Conservation (phyloP, 805 yeast species). For the Myxozyma nipponensis region DNA sequence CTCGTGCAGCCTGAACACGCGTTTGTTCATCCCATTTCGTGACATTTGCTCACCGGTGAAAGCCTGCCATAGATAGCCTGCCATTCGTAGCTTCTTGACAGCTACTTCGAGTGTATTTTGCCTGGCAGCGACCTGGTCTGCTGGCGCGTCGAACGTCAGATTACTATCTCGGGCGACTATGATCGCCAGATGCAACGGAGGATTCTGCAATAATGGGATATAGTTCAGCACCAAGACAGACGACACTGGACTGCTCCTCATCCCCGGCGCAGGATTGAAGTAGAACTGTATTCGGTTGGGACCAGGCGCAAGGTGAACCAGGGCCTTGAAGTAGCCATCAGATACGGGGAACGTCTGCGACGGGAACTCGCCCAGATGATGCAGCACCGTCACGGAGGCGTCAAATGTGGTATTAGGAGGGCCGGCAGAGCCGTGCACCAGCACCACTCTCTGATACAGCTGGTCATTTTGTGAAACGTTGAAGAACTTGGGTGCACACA, state of each 20-base stretch:
- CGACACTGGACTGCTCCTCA: not conserved
- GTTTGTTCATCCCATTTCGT: constrained; percentile 67
- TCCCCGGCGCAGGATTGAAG: constrained; percentile 21
- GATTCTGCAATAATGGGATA: constrained; percentile 56
- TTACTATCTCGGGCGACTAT: constrained; percentile 74
- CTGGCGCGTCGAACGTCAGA: constrained; percentile 52
- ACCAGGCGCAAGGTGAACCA: constrained; percentile 69
- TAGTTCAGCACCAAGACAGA: constrained; percentile 43
- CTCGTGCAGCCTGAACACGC: constrained; percentile 74
- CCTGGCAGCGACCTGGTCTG: constrained; percentile 46
- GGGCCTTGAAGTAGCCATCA: constrained; percentile 67
- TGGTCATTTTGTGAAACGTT: constrained; percentile 12
- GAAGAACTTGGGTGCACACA: constrained; percentile 17
- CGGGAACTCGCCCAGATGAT: constrained; percentile 51
- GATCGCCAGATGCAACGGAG: constrained; percentile 77
- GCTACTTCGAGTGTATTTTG: constrained; percentile 70
- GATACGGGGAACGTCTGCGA: constrained; percentile 67
- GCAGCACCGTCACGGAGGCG: constrained; percentile 44
- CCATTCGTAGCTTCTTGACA: constrained; percentile 67
- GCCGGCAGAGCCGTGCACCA: constrained; percentile 40
- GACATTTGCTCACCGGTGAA: constrained; percentile 88
- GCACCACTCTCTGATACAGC: constrained; percentile 33
- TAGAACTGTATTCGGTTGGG: constrained; percentile 54
- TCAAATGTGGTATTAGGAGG: constrained; percentile 33
- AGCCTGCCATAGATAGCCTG: constrained; percentile 85